These are phyloP conservation scores for Myochromella boudieri DNA, from an alignment of 768 basidiomycete species.

Conservation along the genomic window DNA sequence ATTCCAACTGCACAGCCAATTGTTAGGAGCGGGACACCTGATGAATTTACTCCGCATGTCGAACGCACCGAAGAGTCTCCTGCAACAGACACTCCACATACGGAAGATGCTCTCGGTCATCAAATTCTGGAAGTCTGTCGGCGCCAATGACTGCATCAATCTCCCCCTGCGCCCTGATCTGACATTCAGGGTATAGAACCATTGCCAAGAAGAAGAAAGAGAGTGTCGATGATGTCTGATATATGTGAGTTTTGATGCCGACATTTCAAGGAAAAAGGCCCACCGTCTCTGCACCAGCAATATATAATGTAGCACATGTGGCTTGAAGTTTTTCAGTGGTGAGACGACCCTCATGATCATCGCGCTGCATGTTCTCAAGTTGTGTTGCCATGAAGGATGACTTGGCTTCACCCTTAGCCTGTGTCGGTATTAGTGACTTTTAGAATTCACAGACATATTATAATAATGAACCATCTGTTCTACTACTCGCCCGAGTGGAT, in stretches of 20 bases:
- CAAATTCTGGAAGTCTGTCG: conserved; percentile 34
- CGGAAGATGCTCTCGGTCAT: conserved; percentile 30
- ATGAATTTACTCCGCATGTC: background rate
- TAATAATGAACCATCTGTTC: conserved; percentile 28
- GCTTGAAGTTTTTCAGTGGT: conserved; percentile 18
- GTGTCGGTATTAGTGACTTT: background rate
- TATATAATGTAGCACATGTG: conserved; percentile 19
- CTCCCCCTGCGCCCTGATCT: conserved; percentile 39
- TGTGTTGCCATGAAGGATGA: conserved; percentile 22
- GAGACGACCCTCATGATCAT: background rate
- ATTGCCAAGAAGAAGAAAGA: conserved; percentile 37
- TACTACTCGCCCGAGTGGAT: conserved; percentile 29
- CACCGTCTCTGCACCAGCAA: conserved; percentile 37
- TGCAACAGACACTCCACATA: conserved; percentile 36
- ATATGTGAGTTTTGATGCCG: background rate
- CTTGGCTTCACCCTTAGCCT: conserved; percentile 20
- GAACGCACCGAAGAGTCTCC: conserved; percentile 23
- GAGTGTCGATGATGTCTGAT: conserved; percentile 29
- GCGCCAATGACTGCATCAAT: conserved; percentile 37
- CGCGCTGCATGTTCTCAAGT: conserved; percentile 14
- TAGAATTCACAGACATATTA: background rate
- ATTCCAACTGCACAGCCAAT: conserved; percentile 6
- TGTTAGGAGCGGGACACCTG: background rate
- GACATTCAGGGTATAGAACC: conserved; percentile 35
- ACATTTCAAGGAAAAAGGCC: background rate